Percentiles rank a stretch among this genome's conserved stretches.
These are phyloP conservation scores for Colletotrichum lentis DNA, from an alignment of 2,329 filamentous ascomycete genomes.

Conservation along the genomic window DNA sequence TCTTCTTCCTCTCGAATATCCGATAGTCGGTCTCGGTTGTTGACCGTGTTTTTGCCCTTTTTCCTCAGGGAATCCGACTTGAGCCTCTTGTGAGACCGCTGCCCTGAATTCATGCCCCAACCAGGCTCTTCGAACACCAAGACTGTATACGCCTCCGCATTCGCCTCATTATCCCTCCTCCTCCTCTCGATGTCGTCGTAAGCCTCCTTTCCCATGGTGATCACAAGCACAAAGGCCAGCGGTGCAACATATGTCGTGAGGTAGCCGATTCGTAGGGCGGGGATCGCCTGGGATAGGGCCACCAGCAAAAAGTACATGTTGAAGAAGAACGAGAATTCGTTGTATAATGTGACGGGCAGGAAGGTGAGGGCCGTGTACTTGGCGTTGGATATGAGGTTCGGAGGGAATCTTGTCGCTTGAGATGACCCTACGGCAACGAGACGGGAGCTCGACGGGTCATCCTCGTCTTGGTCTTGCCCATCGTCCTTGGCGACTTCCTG, in stretches of 20 bases:
- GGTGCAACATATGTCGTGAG: slow-evolving; percentile 94
- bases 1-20: slow-evolving; percentile 77
- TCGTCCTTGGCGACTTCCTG: slow-evolving; percentile 50
- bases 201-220: slow-evolving; percentile 95
- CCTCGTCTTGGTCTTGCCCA: slow-evolving; percentile 60
- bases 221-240: slow-evolving; percentile 86
- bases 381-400: slow-evolving; percentile 93
- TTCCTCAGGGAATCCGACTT: slow-evolving; percentile 56
- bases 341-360: slow-evolving; percentile 91
- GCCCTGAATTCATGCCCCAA: slow-evolving; percentile 44
- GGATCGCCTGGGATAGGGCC: slow-evolving; percentile 91
- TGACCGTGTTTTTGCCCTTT: slow-evolving; percentile 49
- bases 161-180: slow-evolving; percentile 89
- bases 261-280: slow-evolving; percentile 89
- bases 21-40: slow-evolving; percentile 58
- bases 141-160: slow-evolving; percentile 86
- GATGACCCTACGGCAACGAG: slow-evolving; percentile 77
- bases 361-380: slow-evolving; percentile 98
- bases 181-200: slow-evolving; percentile 90
- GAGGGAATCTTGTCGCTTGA: slow-evolving; percentile 80
- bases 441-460: slow-evolving; percentile 75
- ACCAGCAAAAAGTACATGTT: slow-evolving; percentile 99
- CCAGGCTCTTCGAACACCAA: slow-evolving; percentile 72
- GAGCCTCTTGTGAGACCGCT: slow-evolving; percentile 53
- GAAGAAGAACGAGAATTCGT: slow-evolving; percentile 99